These are phyloP conservation scores for Cladophialophora yegresii DNA, from an alignment of 2,329 filamentous ascomycete genomes.

Conservation along the genomic window DNA sequence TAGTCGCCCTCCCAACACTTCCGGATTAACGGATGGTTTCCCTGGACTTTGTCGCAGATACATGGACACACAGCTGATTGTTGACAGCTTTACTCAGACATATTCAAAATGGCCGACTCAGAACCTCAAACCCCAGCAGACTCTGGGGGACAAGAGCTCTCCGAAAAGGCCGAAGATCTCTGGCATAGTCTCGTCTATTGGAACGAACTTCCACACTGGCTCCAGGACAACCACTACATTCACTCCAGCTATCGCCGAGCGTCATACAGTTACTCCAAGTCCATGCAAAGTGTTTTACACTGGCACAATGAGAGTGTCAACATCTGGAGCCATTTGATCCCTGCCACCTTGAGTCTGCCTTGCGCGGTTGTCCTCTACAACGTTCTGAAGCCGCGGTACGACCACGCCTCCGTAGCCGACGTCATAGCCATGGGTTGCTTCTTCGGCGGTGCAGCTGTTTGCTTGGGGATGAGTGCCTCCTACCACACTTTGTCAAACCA, in stretches of 20 bases:
- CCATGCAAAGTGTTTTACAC: constrained; percentile 61
- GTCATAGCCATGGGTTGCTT: constrained; percentile 75
- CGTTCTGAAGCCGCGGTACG: constrained; percentile 66
- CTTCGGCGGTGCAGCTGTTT: constrained; percentile 71
- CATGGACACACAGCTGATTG: neutral
- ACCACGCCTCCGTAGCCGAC: constrained; percentile 62
- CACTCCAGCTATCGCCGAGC: constrained; percentile 65
- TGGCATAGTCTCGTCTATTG: constrained; percentile 43
- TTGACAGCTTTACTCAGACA: neutral
- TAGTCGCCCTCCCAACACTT: neutral
- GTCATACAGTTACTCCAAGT: constrained; percentile 62
- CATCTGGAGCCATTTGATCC: constrained; percentile 71
- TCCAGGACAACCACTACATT: constrained; percentile 70
- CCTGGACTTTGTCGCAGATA: neutral
- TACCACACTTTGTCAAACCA: constrained; percentile 88
- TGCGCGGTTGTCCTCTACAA: constrained; percentile 57
- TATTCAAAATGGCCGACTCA: neutral
- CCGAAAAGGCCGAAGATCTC: constrained; percentile 39
- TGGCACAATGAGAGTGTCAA: constrained; percentile 71
- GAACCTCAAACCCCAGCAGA: neutral
- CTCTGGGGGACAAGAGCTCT: neutral
- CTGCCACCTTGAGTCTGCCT: constrained; percentile 54
- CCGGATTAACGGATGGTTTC: neutral
- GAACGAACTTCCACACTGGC: constrained; percentile 57
- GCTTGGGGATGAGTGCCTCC: constrained; percentile 77